Percentiles rank a stretch among this genome's conserved stretches.
Evolutionary conservation across 805 yeast genomes (phyloP).

Genomic region (Candida montana): DNA sequence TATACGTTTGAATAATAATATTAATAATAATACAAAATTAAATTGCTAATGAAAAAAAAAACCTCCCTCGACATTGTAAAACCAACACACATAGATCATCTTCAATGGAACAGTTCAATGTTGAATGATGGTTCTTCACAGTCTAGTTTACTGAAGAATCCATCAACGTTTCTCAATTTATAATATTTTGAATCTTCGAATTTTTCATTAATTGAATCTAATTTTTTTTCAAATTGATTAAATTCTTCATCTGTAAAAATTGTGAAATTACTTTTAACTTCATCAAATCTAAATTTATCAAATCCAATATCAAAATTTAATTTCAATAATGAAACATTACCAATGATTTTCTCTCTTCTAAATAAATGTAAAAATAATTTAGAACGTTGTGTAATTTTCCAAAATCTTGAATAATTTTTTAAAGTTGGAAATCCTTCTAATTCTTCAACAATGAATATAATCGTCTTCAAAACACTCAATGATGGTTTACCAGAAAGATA

Average conservation of each 20-base stretch:
- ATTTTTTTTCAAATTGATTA: constrained; percentile 6
- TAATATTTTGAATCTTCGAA: constrained; percentile 14
- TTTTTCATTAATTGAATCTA: constrained; percentile 13
- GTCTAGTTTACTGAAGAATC: constrained; percentile 11
- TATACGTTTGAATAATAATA: no score
- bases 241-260: constrained; percentile 9
- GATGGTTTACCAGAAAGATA: constrained; percentile 5
- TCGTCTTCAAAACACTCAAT: constrained; percentile 11
- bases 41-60: no score
- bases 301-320: constrained; percentile 1
- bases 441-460: constrained; percentile 16
- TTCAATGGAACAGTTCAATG: constrained; percentile 10
- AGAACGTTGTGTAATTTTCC: constrained; percentile 14
- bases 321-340: constrained; percentile 12
- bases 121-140: constrained; percentile 19
- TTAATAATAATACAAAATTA: background rate
- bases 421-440: constrained; percentile 15
- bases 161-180: constrained; percentile 6
- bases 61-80: no score
- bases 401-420: constrained; percentile 15
- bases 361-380: constrained; percentile 14
- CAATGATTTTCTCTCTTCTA: constrained; percentile 10
- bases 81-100: no score
- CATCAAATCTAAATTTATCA: constrained; percentile 11
- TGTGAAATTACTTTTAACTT: constrained; percentile 7